Evolutionary conservation across 352 stramenopile genomes (phyloP).

Genomic region (Pythium sukuiense): DNA sequence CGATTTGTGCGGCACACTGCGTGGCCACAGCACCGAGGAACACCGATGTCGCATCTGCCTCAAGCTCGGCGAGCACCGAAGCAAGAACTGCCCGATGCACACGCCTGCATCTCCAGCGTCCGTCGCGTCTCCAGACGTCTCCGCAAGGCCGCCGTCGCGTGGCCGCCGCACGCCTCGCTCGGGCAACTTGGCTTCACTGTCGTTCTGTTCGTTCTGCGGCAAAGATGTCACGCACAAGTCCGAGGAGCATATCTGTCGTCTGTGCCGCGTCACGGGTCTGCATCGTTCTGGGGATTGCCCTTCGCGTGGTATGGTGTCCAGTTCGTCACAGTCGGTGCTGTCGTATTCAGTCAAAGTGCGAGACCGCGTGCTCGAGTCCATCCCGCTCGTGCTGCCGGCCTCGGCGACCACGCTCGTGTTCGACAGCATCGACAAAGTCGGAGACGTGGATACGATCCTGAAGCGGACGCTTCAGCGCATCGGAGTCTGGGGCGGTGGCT

Average conservation of each 20-base stretch:
- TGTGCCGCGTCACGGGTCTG: slow-evolving; percentile 49
- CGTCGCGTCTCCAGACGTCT: not conserved
- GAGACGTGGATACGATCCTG: slow-evolving; percentile 71
- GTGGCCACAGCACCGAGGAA: slow-evolving; percentile 54
- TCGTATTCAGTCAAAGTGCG: slow-evolving; percentile 71
- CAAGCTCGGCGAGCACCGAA: slow-evolving; percentile 57
- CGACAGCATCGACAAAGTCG: slow-evolving; percentile 72
- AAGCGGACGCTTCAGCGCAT: slow-evolving; percentile 67
- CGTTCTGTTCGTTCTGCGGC: slow-evolving; percentile 60
- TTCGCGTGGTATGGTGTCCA: slow-evolving; percentile 4
- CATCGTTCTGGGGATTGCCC: slow-evolving; percentile 68
- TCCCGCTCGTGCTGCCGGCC: slow-evolving; percentile 50
- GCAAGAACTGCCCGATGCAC: slow-evolving; percentile 56
- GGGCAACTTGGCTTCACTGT: slow-evolving; percentile 8
- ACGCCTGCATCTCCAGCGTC: slow-evolving; percentile 5
- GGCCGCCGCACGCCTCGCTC: slow-evolving; percentile 10
- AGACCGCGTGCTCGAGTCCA: slow-evolving; percentile 54
- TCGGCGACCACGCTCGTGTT: slow-evolving; percentile 51
- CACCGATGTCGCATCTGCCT: slow-evolving; percentile 71
- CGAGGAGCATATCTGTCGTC: slow-evolving; percentile 58
- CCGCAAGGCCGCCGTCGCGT: slow-evolving; percentile 5
- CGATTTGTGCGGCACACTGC: slow-evolving; percentile 51
- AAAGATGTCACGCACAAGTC: slow-evolving; percentile 58
- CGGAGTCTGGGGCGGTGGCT: slow-evolving; percentile 79
- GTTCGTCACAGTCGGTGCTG: slow-evolving; percentile 40